These are phyloP conservation scores for Globisporangium barbulae DNA, from an alignment of 352 stramenopile genomes.

Conservation along the genomic window DNA sequence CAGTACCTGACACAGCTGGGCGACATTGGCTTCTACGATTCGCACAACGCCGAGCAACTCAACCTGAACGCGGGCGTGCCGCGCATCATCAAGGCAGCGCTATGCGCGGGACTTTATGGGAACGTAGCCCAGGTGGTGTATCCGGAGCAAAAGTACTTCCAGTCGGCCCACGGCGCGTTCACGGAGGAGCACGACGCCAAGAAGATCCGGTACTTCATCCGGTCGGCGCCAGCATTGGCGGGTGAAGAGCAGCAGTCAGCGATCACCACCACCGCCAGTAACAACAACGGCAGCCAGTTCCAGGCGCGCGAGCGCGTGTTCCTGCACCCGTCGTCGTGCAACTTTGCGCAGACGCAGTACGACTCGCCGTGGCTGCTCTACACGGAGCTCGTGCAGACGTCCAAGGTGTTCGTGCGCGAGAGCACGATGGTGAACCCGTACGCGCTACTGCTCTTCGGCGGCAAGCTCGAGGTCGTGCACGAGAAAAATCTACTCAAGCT, in stretches of 20 bases:
- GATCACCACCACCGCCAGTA: neutral
- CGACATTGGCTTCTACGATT: constrained; percentile 77
- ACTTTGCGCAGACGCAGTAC: constrained; percentile 89
- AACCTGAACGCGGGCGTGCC: constrained; percentile 71
- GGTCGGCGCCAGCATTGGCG: constrained; percentile 21
- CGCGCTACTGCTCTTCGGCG: constrained; percentile 97
- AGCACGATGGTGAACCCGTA: constrained; percentile 97
- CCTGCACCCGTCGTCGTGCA: constrained; percentile 94
- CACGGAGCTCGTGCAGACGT: constrained; percentile 94
- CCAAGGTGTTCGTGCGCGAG: constrained; percentile 97
- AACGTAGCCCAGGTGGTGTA: constrained; percentile 87
- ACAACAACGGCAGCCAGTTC: constrained; percentile 1
- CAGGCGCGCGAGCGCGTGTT: constrained; percentile 91
- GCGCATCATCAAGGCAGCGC: constrained; percentile 89
- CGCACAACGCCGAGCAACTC: constrained; percentile 27
- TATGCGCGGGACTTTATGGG: constrained; percentile 78
- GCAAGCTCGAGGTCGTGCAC: constrained; percentile 89
- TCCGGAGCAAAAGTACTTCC: constrained; percentile 93
- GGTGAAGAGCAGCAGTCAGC: constrained; percentile 13
- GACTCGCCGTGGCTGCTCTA: constrained; percentile 96
- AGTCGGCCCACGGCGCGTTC: constrained; percentile 88
- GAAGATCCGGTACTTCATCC: constrained; percentile 93
- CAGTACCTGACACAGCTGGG: constrained; percentile 85
- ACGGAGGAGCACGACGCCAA: constrained; percentile 91
- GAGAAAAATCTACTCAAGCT: constrained; percentile 85